Evolutionary conservation across 371 early-diverging fungal species (phyloP), one percentile per base, ranked within the genome.

Genomic region (Mortierella sp.): DNA sequence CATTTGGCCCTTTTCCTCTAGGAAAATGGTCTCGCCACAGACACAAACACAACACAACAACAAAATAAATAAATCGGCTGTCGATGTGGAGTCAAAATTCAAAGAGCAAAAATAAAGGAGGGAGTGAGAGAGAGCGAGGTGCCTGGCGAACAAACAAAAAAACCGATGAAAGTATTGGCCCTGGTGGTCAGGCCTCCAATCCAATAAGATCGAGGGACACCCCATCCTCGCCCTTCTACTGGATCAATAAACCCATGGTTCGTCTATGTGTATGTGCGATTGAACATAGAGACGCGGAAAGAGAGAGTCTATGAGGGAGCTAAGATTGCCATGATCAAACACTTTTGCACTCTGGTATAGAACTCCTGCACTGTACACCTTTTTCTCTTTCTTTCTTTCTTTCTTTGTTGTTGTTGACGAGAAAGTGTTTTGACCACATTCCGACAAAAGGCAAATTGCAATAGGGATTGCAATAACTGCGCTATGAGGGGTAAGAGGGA

Each of bases 381-480:
- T 45, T 45, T 53, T 13, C 7, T 53, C 19, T 24, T 53, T 53
- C n/a, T 53, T 10, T 8, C n/a, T 53, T 53, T 53, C n/a, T 10
- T 13, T 53, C n/a, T 53, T 53, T 53, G 53, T 53, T 53, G 9
- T 53, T 53, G 10, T 53, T 53, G 24, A 22, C 26, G 24, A 34
- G 14, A 41, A 9, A 26, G 47, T 66, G 37, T 66, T 41, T 66
- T 66, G 67, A 7, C 45, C 45, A 31, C 31, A 34, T 66, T 66
- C 47, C 67, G 47, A 43, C 29, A 66, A 61, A 58, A 31, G 61
- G 61, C 24, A 43, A 61, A 61, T 61, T 61, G 61, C 61, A 61
- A 61, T 61, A 34, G n/a, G n/a, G n/a, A n/a, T n/a, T n/a, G n/a
- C n/a, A n/a, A n/a, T n/a, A 50, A 22, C 61, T 61, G 61, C 61